Evolutionary conservation across 805 yeast species (phyloP), one percentile per base, ranked within the genome.

Genomic region (Pichia phayaonensis): DNA sequence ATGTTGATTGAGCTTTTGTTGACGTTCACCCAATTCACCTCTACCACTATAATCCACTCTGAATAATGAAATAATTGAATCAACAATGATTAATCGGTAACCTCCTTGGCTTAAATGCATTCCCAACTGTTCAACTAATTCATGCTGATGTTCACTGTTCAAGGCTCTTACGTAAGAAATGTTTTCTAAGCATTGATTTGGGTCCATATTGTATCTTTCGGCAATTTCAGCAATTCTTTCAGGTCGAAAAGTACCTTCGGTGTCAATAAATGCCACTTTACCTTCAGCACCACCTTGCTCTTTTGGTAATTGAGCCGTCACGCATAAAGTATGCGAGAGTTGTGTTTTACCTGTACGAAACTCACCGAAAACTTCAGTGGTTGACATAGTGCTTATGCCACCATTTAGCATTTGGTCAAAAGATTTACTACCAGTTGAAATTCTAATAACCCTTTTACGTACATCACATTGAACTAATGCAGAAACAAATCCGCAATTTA

Each of bases 291-390:
- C 92, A 4, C 90, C 90, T 76, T 81, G 71, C 38, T 76, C 78
- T 42, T 73, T 78, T 11, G 88, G 89, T 51, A 85, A 65, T 61
- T 85, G 92, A 40, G 89, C 74, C 1, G 90, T 82, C 13, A 85
- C 89, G 48, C 90, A 84, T 50, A 85, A 70, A 0, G 92, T 85
- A 62, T 85, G 92, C 22, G 90, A 83, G 62, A 85, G 66, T 63
- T 85, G 92, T n/a, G 90, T 84, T 60, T 85, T 85, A 40, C 92
- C 92, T 50, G 90, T 84, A 61, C 92, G 71, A 57, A 82, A 85
- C 59, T 85, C 92, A 1, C 92, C 92, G 68, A 83, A 85, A 0
- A 83, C 88, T 62, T 85, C 92, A 0, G 90, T 83, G 48, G 84
- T 80, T 31, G 86, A 78, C 72, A 86, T 87, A 0, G 90, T 81